Percentiles rank a stretch among this genome's conserved stretches.
phyloP scores from a whole-genome alignment of 208 protist species.

The Giardia muris region DNA sequence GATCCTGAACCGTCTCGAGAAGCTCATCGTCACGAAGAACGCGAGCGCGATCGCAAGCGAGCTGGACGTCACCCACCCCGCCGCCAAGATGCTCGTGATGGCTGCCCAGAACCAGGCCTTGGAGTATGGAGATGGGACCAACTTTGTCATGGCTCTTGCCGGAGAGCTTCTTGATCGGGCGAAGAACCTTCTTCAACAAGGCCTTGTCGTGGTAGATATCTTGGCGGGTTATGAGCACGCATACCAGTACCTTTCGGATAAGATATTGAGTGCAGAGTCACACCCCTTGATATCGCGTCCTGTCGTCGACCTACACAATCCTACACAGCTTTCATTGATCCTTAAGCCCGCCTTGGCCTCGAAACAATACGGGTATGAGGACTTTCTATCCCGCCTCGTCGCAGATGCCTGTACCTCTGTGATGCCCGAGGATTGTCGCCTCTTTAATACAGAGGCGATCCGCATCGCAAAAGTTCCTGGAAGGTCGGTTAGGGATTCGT shows the following conservation, averaged over 20 bases:
- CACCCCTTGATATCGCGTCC: neutral
- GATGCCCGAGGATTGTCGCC: neutral
- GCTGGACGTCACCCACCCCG: conserved; percentile 90
- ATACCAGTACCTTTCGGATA: neutral
- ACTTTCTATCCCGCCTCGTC: conserved; percentile 23
- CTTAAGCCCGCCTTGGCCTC: conserved; percentile 14
- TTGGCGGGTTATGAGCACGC: conserved; percentile 87
- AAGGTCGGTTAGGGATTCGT: neutral
- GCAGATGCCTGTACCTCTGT: neutral
- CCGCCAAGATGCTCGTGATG: conserved; percentile 92
- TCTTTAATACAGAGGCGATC: conserved; percentile 36
- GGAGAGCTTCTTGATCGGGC: conserved; percentile 90
- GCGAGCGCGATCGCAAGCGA: conserved; percentile 96
- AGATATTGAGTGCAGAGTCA: neutral
- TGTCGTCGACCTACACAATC: neutral
- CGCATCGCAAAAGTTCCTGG: conserved; percentile 31
- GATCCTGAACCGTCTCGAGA: conserved; percentile 96
- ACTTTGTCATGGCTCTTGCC: conserved; percentile 87
- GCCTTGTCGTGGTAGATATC: conserved; percentile 89
- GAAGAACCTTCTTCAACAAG: conserved; percentile 77
- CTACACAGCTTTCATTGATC: neutral
- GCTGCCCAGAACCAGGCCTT: conserved; percentile 89
- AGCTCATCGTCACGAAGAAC: conserved; percentile 97
- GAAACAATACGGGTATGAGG: conserved; percentile 33
- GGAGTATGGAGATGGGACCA: conserved; percentile 93